phyloP scores from a whole-genome alignment of 2,329 filamentous ascomycete species.

The Leptographium galeiforme region DNA sequence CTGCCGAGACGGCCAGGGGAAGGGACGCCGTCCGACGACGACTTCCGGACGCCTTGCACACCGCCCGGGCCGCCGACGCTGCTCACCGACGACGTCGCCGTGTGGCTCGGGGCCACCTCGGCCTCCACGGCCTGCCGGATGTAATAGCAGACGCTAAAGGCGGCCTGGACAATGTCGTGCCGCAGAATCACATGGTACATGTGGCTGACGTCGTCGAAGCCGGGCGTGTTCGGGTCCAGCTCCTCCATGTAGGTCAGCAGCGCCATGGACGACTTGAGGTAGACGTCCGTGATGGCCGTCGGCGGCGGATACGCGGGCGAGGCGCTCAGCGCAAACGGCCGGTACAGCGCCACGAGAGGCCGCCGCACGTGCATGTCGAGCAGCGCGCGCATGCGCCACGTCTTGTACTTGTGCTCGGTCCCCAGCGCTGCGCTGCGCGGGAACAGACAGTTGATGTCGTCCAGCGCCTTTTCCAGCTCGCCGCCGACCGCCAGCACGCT shows the following conservation, averaged over 20 bases:
- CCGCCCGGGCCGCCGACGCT: neutral
- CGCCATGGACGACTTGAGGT: conserved; percentile 40
- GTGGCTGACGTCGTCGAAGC: conserved; percentile 33
- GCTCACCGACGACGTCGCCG: neutral
- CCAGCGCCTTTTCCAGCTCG: conserved; percentile 39
- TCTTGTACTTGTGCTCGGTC: conserved; percentile 30
- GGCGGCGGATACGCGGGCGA: conserved; percentile 32
- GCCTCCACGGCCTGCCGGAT: conserved; percentile 24
- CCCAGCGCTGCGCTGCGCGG: conserved; percentile 30
- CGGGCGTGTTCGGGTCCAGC: conserved; percentile 31
- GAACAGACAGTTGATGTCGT: conserved; percentile 40
- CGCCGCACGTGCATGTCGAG: conserved; percentile 42
- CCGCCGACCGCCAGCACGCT: conserved; percentile 39
- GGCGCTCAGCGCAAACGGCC: conserved; percentile 40
- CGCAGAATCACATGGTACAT: conserved; percentile 41
- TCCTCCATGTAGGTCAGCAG: conserved; percentile 43
- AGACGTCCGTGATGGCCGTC: conserved; percentile 30
- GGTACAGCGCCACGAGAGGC: conserved; percentile 37
- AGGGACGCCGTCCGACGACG: neutral
- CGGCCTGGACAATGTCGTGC: conserved; percentile 40
- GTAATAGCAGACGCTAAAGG: conserved; percentile 42
- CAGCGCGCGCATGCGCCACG: conserved; percentile 36
- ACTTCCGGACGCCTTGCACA: neutral
- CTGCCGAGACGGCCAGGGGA: neutral
- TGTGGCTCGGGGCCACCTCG: conserved; percentile 1